phyloP scores from a whole-genome alignment of 106 monocot species.

The Allium sativum region DNA sequence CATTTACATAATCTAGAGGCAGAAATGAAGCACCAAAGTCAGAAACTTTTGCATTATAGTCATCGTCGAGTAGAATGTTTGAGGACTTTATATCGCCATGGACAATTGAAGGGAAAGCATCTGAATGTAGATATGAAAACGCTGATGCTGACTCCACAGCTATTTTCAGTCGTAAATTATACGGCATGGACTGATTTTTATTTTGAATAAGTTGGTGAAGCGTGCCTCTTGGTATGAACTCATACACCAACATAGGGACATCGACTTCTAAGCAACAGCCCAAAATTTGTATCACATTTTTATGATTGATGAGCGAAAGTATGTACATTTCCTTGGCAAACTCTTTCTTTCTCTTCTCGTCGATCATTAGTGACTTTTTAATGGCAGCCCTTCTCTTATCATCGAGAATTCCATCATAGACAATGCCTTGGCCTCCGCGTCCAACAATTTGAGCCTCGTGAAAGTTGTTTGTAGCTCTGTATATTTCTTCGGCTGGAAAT shows the following conservation, averaged over 20 bases:
- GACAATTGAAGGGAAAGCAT: conserved; percentile 17
- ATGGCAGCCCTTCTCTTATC: conserved; percentile 18
- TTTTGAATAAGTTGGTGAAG: conserved; percentile 8
- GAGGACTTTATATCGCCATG: conserved; percentile 46
- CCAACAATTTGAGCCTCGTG: conserved; percentile 17
- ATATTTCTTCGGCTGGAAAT: conserved; percentile 1
- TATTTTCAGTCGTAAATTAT: conserved; percentile 18
- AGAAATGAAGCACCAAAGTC: conserved; percentile 39
- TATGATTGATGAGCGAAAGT: conserved; percentile 39
- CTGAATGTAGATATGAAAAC: conserved; percentile 38
- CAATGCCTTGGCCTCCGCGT: conserved; percentile 36
- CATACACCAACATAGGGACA: conserved; percentile 41
- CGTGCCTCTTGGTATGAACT: conserved; percentile 35
- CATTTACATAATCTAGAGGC: neutral
- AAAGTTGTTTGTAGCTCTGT: conserved; percentile 27
- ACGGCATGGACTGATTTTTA: neutral
- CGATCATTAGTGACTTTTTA: conserved; percentile 28
- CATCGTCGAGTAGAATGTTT: conserved; percentile 26
- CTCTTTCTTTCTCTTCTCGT: conserved; percentile 27
- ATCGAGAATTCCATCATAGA: conserved; percentile 21
- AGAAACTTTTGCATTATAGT: conserved; percentile 19
- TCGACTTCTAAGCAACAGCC: conserved; percentile 27
- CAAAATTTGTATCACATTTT: conserved; percentile 31
- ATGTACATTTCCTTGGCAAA: conserved; percentile 44
- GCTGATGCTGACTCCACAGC: conserved; percentile 32